Conservation (phyloP, 805 yeast species). For the Monosporozyma solicola region DNA sequence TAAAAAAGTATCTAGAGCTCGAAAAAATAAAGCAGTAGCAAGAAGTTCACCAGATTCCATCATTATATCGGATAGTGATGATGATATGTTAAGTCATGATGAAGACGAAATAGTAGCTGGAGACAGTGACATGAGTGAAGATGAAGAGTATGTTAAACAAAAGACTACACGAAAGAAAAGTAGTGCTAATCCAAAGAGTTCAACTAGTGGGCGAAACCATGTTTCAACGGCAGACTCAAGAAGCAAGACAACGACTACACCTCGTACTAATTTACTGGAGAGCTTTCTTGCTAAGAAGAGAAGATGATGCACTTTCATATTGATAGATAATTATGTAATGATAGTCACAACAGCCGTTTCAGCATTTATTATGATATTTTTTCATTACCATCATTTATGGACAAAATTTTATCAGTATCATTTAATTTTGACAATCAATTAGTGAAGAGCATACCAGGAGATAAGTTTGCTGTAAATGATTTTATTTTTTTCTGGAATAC, state of each 20-base stretch:
- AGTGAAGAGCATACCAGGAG: too few species aligned
- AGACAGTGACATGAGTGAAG: constrained; percentile 9
- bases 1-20: too few species aligned
- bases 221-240: constrained; percentile 2
- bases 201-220: neutral
- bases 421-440: too few species aligned
- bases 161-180: neutral
- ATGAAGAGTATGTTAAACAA: constrained; percentile 7
- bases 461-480: too few species aligned
- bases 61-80: constrained; percentile 4
- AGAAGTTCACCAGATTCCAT: neutral
- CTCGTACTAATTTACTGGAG: constrained; percentile 25
- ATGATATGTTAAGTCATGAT: constrained; percentile 4
- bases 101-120: constrained; percentile 7
- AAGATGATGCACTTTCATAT: constrained; percentile 5
- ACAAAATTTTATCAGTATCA: neutral
- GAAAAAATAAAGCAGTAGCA: neutral
- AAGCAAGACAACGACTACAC: constrained; percentile 15
- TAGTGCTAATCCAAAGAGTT: constrained; percentile 6
- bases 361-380: neutral
- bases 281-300: constrained; percentile 23
- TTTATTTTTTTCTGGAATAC: too few species aligned
- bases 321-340: neutral
- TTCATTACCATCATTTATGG: neutral
- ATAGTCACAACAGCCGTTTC: neutral